Evolutionary conservation across 2,329 filamentous ascomycete genomes (phyloP).

Genomic region (Penicillium psychrosexuale): DNA sequence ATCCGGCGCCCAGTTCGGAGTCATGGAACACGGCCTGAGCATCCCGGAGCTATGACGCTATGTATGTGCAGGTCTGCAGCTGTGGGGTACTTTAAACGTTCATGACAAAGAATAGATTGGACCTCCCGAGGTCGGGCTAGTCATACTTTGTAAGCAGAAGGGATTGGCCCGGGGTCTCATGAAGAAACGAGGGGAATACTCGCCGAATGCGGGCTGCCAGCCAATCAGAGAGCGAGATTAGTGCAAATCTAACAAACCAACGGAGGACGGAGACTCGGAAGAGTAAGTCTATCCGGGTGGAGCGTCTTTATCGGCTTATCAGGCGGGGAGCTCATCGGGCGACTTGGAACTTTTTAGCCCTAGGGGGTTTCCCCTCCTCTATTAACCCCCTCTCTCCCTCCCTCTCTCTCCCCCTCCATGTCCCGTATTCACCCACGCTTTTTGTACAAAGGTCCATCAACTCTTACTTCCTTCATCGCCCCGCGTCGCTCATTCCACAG

Average conservation of each 20-base stretch:
- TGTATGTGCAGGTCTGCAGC: neutral
- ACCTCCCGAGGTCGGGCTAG: neutral
- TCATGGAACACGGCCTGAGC: slow-evolving; percentile 69
- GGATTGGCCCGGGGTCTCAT: neutral
- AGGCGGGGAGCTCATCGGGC: slow-evolving; percentile 11
- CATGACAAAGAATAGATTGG: neutral
- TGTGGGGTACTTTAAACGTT: neutral
- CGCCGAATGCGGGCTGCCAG: neutral
- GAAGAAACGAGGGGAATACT: neutral
- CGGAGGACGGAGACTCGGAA: slow-evolving; percentile 12
- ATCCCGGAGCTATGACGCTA: slow-evolving; percentile 27
- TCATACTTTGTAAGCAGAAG: neutral
- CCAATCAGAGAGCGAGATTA: neutral
- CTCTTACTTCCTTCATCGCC: neutral
- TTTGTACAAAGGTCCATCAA: slow-evolving; percentile 8
- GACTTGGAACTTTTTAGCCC: neutral
- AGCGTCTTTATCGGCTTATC: slow-evolving; percentile 22
- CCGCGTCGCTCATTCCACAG: slow-evolving; percentile 23
- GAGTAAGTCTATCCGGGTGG: slow-evolving; percentile 34
- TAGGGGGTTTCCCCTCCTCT: neutral
- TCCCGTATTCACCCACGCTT: slow-evolving; percentile 13
- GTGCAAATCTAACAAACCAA: slow-evolving; percentile 6
- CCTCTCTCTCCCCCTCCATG: neutral
- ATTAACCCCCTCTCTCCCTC: neutral
- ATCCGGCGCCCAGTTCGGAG: slow-evolving; percentile 32